Conservation (phyloP, 2,329 filamentous ascomycete genomes). For the Xylariaceae sp. region DNA sequence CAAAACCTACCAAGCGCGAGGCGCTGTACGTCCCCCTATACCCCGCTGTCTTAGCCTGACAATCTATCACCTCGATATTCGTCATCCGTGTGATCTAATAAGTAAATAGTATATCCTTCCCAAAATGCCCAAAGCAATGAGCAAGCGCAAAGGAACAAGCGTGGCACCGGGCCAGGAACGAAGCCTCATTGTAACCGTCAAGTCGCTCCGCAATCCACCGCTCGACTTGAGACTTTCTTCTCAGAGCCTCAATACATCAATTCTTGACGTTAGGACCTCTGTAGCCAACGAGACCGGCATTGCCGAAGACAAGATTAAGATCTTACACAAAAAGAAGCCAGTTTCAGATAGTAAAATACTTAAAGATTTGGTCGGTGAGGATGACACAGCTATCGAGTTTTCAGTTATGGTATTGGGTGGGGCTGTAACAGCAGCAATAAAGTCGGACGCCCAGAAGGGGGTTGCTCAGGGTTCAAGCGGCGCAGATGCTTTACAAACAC, state of each 20-base stretch:
- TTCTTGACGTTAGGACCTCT: constrained; percentile 77
- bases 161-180: constrained; percentile 59
- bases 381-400: constrained; percentile 68
- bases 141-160: constrained; percentile 46
- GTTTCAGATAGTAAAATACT: constrained; percentile 78
- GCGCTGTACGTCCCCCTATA: constrained; percentile 66
- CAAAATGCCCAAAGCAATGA: constrained; percentile 65
- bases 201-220: constrained; percentile 77
- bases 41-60: background rate
- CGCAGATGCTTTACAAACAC: constrained; percentile 66
- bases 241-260: constrained; percentile 70
- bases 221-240: constrained; percentile 70
- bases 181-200: constrained; percentile 66
- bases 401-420: constrained; percentile 89
- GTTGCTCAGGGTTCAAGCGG: constrained; percentile 62
- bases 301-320: constrained; percentile 79
- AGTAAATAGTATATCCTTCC: constrained; percentile 71
- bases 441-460: constrained; percentile 49
- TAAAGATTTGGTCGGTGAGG: constrained; percentile 68
- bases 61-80: background rate
- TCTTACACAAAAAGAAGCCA: constrained; percentile 88
- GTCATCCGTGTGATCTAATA: too few relatives aligned
- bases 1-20: constrained; percentile 74
- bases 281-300: constrained; percentile 69
- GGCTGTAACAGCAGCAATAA: constrained; percentile 49